Conservation (phyloP, 192 early-diverging fungal species). For the Mortierella antarctica region DNA sequence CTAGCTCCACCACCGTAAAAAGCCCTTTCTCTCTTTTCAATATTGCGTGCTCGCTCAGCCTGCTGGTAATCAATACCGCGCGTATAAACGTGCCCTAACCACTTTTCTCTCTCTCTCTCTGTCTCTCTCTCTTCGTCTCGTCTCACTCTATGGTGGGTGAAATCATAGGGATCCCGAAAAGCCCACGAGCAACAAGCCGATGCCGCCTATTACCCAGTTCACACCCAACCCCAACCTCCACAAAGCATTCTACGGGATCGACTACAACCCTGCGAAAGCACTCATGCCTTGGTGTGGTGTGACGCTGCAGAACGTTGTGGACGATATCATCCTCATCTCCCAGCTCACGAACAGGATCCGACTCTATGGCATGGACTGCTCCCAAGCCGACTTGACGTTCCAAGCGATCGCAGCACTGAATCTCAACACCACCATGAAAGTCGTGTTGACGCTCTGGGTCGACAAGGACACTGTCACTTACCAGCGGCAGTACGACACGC, state of each 20-base stretch:
- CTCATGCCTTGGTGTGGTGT: conserved; percentile 55
- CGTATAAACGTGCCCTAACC: no score
- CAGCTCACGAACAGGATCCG: conserved; percentile 57
- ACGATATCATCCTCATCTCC: conserved; percentile 55
- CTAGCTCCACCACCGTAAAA: conserved; percentile 33
- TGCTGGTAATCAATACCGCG: no score
- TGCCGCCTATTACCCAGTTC: conserved; percentile 26
- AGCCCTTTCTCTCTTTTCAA: neutral
- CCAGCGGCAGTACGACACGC: conserved; percentile 51
- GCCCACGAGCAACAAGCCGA: neutral
- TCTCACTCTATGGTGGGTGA: no score
- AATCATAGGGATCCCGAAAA: conserved; percentile 16
- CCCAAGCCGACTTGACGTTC: conserved; percentile 51
- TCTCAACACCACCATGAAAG: conserved; percentile 51
- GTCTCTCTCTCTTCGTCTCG: no score
- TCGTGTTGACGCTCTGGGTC: conserved; percentile 57
- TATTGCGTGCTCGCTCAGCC: no score
- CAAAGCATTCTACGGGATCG: conserved; percentile 56
- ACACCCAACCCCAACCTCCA: conserved; percentile 40
- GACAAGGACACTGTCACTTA: conserved; percentile 48
- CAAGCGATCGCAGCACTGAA: conserved; percentile 48
- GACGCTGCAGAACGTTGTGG: conserved; percentile 42
- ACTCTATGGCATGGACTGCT: conserved; percentile 58
- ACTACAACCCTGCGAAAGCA: conserved; percentile 52
- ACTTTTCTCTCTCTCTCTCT: no score